Conservation (phyloP, 2,329 filamentous ascomycete species). For the Alternaria postmessia region DNA sequence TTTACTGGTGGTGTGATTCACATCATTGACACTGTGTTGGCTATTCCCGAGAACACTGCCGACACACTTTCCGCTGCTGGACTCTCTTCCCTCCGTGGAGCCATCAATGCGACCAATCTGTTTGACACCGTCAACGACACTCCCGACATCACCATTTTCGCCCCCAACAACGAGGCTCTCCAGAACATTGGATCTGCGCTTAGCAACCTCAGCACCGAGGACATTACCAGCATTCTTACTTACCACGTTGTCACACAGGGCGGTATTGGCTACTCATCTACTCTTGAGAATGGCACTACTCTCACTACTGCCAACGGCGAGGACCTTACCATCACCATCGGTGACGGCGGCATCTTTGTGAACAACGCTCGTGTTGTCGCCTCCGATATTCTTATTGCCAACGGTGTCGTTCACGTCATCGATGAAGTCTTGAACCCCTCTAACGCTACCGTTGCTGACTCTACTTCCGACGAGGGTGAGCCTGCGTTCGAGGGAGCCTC, state of each 20-base stretch:
- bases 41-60: constrained; percentile 46
- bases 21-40: constrained; percentile 56
- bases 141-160: constrained; percentile 69
- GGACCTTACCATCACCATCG: constrained; percentile 52
- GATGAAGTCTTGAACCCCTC: constrained; percentile 67
- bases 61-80: constrained; percentile 45
- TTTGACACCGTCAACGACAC: constrained; percentile 52
- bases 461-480: constrained; percentile 55
- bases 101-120: constrained; percentile 52
- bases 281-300: constrained; percentile 53
- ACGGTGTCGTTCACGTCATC: constrained; percentile 61
- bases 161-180: constrained; percentile 69
- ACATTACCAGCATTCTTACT: constrained; percentile 63
- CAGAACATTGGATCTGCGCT: constrained; percentile 63
- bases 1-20: constrained; percentile 58
- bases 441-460: constrained; percentile 56
- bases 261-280: constrained; percentile 62
- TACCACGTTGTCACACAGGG: constrained; percentile 69
- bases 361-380: constrained; percentile 55
- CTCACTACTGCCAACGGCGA: constrained; percentile 50
- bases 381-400: constrained; percentile 54
- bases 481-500: constrained; percentile 64
- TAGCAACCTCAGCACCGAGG: constrained; percentile 55
- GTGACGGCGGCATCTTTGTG: constrained; percentile 50
- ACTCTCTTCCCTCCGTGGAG: constrained; percentile 54